Evolutionary conservation across 306 rosid genomes (phyloP), one percentile per base, ranked within the genome.

Genomic region (Quercus cerris): DNA sequence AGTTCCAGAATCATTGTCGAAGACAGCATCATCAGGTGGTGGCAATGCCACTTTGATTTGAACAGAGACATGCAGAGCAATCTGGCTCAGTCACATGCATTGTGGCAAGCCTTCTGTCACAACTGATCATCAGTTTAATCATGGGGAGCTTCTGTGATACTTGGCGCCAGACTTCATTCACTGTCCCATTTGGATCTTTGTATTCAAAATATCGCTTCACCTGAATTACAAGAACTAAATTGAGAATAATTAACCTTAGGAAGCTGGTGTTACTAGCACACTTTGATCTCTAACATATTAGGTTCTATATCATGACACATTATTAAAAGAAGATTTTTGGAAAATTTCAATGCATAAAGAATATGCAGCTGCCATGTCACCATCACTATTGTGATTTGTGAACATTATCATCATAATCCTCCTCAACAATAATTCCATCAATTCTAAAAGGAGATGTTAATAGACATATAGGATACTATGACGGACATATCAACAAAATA

Each of bases 91-190:
- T 75, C 56, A 54, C 35, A 49, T 81, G 81, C 70, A 80, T 83
- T 61, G 74, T 78, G 58, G 76, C 79, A 15, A 88, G 76, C 75
- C 91, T 80, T 76, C 75, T 85, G 46, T 81, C 83, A 5, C 89
- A 86, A 77, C 83, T 88, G 70, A 83, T 83, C 81, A 78, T 80
- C 85, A 83, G 72, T 52, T 83, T 85, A 71, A 88, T 83, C 23
- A 83, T 14, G 0, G 87, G 87, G 13, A 88, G 76, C 87, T 88
- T 88, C 75, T 81, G 86, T 2, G 81, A 77, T 5, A 88, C 71
- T 67, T 88, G 91, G 75, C 81, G 91, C 91, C 89, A 85, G 71
- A 88, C 83, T 74, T 88, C 84, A 27, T 78, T 78, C 52, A 85
- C 87, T 14, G 87, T 38, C 28, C 85, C 84, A n/a, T 81, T 76